Base-by-base conservation (phyloP, 768 basidiomycete genomes). In the Dentipellis fragilis region DNA sequence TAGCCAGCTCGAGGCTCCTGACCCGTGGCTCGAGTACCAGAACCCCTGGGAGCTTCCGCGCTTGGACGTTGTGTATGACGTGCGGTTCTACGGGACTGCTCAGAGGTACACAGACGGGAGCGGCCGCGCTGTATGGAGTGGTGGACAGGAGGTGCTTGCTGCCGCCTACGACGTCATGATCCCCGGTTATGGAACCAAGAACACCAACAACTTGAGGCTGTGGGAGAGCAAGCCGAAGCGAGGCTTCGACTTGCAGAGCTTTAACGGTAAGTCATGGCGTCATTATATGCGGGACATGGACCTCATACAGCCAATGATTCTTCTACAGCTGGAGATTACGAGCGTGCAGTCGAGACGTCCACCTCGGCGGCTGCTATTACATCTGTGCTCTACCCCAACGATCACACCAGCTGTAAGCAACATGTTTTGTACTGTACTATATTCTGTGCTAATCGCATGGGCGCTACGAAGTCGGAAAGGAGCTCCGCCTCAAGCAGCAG, bases 161-260 rank as follows among this genome's bases (percentile, higher is more conserved):
- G 79, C 93, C 46, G 95, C 94, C 0, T 94, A 95, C 66, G 95
- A 97, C 67, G 85, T 91, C 17, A 95, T 95, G 74, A 89, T 98
- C 62, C 93, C 94, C 4, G 87, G 91, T 71, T 93, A 81, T 66
- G 77, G 76, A 22, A 93, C 89, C 42, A 78, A 77, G 69, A 93
- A 85, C 59, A 93, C 90, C 51, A 94, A 95, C 74, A 97, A 96
- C 70, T 73, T 97, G 62, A 76, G 88, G 58, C 75, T 83, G 54
- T 90, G 84, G 90, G 90, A 87, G 73, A 85, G 77, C 65, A 86
- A 86, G 72, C 84, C 91, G 21, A 90, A 91, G 75, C 76, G 89
- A 63, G 90, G 89, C 1, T 97, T 97, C 66, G 93, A 97, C 71
- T 69, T 97, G 61, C 88, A 93, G 68, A 89, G 87, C 48, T 98